Conservation (phyloP, 2,329 filamentous ascomycete genomes). For the Trichoderma atrobrunneum region DNA sequence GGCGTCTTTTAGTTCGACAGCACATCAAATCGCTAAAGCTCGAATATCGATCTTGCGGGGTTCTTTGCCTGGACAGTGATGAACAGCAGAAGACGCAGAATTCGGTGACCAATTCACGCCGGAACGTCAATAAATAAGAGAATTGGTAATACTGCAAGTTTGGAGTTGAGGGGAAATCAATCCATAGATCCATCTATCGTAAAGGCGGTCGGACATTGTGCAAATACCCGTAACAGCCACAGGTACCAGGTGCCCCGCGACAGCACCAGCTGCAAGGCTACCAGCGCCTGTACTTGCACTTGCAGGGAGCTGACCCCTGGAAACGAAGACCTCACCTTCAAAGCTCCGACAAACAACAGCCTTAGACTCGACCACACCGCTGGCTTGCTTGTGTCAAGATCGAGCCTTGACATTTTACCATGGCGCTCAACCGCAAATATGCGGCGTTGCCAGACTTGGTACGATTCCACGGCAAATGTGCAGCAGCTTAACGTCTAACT, state of each 20-base stretch:
- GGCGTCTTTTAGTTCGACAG: neutral
- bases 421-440: conserved; percentile 79
- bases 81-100: neutral
- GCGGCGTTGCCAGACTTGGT: conserved; percentile 78
- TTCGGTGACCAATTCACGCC: neutral
- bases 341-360: neutral
- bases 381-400: neutral
- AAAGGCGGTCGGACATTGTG: neutral
- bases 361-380: neutral
- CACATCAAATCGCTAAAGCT: conserved; percentile 7
- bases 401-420: conserved; percentile 33
- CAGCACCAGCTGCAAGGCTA: neutral
- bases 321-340: neutral
- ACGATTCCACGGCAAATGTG: conserved; percentile 26
- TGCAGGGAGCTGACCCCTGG: conserved; percentile 8
- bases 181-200: neutral
- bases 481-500: conserved; percentile 14
- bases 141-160: neutral
- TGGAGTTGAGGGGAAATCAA: neutral
- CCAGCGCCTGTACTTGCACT: neutral
- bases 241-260: neutral
- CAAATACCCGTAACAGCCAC: neutral
- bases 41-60: conserved; percentile 9
- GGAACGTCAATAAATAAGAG: neutral
- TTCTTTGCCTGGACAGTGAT: neutral